A percentile compares a stretch with the other conserved stretches of the same genome.
phyloP scores from a whole-genome alignment of 192 early-diverging fungal genomes.

The Umbelopsis vinacea region DNA sequence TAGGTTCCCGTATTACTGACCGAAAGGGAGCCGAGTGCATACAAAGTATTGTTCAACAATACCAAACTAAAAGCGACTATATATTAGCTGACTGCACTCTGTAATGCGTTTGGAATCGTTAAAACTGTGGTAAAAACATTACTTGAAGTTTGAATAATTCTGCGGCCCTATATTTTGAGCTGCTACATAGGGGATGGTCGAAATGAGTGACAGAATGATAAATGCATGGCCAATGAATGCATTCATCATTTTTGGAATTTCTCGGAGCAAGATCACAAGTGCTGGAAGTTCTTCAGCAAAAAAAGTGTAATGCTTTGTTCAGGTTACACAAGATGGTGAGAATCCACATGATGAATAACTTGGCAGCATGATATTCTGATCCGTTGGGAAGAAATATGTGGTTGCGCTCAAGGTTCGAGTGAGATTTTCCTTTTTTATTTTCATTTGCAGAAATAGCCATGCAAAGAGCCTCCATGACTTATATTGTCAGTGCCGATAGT shows the following conservation, averaged over 20 bases:
- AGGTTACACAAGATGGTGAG: constrained; percentile 18
- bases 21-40: background rate
- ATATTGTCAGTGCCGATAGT: too few relatives aligned
- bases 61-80: background rate
- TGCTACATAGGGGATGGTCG: background rate
- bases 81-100: background rate
- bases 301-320: background rate
- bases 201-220: background rate
- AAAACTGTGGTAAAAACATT: background rate
- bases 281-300: background rate
- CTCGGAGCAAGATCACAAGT: background rate
- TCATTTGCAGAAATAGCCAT: too few relatives aligned
- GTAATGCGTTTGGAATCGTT: too few relatives aligned
- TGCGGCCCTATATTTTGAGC: background rate
- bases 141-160: constrained; percentile 19
- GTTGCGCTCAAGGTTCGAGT: too few relatives aligned
- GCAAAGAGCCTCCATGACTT: too few relatives aligned
- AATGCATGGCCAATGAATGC: background rate
- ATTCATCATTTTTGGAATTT: background rate
- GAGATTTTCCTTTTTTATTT: too few relatives aligned
- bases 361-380: too few relatives aligned
- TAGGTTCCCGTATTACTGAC: background rate
- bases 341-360: background rate
- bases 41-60: constrained; percentile 3
- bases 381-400: too few relatives aligned